These are phyloP conservation scores for Mytilinidion resinicola DNA, from an alignment of 495 filamentous ascomycete genomes.

Conservation along the genomic window DNA sequence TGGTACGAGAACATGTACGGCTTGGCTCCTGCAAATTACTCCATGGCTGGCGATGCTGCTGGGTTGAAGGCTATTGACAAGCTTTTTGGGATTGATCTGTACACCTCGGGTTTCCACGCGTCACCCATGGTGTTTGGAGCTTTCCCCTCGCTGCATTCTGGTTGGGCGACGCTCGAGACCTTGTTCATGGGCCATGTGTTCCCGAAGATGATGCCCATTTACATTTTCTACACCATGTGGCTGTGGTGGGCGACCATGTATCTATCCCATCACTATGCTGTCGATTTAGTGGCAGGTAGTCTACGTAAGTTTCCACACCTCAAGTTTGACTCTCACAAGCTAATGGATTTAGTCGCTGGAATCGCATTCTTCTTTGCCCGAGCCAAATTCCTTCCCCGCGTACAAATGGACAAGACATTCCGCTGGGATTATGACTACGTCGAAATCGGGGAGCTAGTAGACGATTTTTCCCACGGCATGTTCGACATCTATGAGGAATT, in stretches of 20 bases:
- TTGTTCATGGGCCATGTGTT: conserved; percentile 92
- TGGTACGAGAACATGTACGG: conserved; percentile 92
- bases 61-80: conserved; percentile 84
- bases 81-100: conserved; percentile 82
- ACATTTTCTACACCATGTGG: conserved; percentile 78
- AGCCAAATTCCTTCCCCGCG: conserved; percentile 69
- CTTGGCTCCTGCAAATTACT: conserved; percentile 83
- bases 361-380: conserved; percentile 73
- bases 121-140: conserved; percentile 91
- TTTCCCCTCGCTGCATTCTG: conserved; percentile 86
- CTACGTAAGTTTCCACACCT: conserved; percentile 43
- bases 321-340: neutral
- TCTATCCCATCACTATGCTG: conserved; percentile 90
- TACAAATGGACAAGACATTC: conserved; percentile 74
- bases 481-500: conserved; percentile 51
- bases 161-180: conserved; percentile 76
- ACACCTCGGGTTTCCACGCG: conserved; percentile 81
- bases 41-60: conserved; percentile 78
- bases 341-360: conserved; percentile 52
- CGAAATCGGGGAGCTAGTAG: conserved; percentile 61
- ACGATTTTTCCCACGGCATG: conserved; percentile 51
- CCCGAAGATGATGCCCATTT: conserved; percentile 66
- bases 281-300: conserved; percentile 83
- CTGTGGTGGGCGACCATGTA: conserved; percentile 99
- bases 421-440: conserved; percentile 96